Base-by-base conservation (phyloP, 305 asterid species). In the Fraxinus velutina region DNA sequence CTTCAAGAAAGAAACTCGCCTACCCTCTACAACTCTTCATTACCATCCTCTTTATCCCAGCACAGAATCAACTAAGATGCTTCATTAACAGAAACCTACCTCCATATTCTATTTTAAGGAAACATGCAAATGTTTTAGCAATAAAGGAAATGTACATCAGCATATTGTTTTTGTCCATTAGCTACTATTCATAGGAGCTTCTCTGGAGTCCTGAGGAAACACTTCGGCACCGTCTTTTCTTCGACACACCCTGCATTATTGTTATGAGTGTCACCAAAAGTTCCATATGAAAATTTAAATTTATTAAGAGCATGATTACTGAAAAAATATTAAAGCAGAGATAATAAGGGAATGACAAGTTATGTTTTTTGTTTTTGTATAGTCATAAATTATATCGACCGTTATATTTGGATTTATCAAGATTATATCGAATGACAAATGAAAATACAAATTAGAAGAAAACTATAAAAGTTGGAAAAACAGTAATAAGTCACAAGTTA, bases 211-310 rank as follows among this genome's bases (percentile, higher is more conserved):
- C 76, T 2, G 76, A 71, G 27, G 76, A 71, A 71, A 71, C 76
- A 32, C 76, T 71, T 32, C 50, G 42, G 47, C 76, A 71, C 76
- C 76, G 76, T 47, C 76, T 71, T 33, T 71, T 71, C 76, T 33
- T 71, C 2, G 76, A 71, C 27, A 71, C 0, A 1, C 76, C 42
- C 76, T 71, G 50, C 29, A n/a, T 71, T 71, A 71, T 30, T 22
- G 24, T 71, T 15, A 71, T 2, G 10, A 71, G 22, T 71, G 13
- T 71, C 27, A 71, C 76, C 76, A 71, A 71, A 71, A n/a, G 27
- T 32, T 71, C 76, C 76, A 71, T 24, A 33, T 32, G 27, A 66
- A 66, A 27, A 24, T 12, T 27, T 22, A 62, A 62, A 27, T 12
- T 66, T 27, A 4, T 5, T 0, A n/a, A 71, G 47, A 70, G 75